Percentiles rank a stretch among this genome's conserved stretches.
These are phyloP conservation scores for Trypanosoma cruzi DNA, from an alignment of 208 protist genomes.

Conservation along the genomic window DNA sequence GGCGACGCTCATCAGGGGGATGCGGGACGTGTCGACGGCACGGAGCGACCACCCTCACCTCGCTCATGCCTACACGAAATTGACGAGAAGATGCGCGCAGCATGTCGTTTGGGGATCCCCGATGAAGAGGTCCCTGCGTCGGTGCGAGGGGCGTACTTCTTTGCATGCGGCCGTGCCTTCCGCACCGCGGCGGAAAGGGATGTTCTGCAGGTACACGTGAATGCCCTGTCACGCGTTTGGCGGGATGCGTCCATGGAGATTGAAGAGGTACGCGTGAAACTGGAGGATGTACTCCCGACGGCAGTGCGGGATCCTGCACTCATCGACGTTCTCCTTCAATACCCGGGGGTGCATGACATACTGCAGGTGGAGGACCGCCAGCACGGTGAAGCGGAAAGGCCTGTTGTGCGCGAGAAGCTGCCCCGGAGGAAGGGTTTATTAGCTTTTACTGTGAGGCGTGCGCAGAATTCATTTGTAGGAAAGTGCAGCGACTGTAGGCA, in stretches of 20 bases:
- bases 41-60: background rate
- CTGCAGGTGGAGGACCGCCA: background rate
- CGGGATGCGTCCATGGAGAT: background rate
- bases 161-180: slow-evolving; percentile 27
- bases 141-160: slow-evolving; percentile 24
- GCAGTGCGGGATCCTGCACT: slow-evolving; percentile 4
- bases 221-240: slow-evolving; percentile 11
- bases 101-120: slow-evolving; percentile 19
- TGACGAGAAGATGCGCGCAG: slow-evolving; percentile 8
- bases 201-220: slow-evolving; percentile 17
- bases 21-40: background rate
- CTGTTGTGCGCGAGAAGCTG: too few relatives aligned
- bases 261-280: slow-evolving; percentile 2
- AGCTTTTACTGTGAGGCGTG: background rate
- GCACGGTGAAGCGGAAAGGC: background rate
- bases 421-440: background rate
- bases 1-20: background rate
- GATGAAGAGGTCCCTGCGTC: background rate
- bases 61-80: background rate
- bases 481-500: slow-evolving; percentile 12
- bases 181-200: slow-evolving; percentile 15
- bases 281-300: slow-evolving; percentile 11
- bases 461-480: background rate
- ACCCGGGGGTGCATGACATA: background rate
- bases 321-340: slow-evolving; percentile 8